Evolutionary conservation across 441 rosid species (phyloP).

Genomic region (Melastoma candidum): DNA sequence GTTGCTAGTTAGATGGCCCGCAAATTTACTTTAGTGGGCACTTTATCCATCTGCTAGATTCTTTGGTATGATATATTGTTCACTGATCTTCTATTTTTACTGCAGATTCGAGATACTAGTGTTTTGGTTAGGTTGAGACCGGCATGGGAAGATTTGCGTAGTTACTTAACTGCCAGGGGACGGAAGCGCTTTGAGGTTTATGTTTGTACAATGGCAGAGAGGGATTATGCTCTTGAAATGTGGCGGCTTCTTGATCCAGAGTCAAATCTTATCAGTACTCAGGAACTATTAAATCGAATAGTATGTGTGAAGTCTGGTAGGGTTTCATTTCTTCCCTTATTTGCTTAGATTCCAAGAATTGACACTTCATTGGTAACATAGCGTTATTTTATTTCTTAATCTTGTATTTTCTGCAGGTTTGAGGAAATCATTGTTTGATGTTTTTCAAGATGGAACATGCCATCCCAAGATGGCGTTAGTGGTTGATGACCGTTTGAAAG

Average conservation of each 20-base stretch:
- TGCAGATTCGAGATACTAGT: constrained; percentile 89
- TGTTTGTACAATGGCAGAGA: constrained; percentile 97
- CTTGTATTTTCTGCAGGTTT: constrained; percentile 32
- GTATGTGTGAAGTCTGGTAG: constrained; percentile 89
- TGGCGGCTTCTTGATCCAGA: constrained; percentile 98
- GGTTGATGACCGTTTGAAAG: constrained; percentile 90
- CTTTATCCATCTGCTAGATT: too few relatives aligned
- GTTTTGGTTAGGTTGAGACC: constrained; percentile 93
- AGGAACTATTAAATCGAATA: constrained; percentile 68
- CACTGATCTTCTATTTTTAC: constrained; percentile 11
- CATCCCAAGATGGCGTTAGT: constrained; percentile 97
- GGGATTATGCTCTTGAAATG: constrained; percentile 94
- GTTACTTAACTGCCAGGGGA: constrained; percentile 79
- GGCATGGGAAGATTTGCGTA: constrained; percentile 92
- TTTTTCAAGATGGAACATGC: constrained; percentile 78
- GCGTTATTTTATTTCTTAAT: background rate
- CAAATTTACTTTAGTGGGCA: too few relatives aligned
- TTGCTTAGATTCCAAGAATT: too few relatives aligned
- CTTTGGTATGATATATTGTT: too few relatives aligned
- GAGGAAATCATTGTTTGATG: constrained; percentile 74
- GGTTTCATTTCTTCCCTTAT: too few relatives aligned
- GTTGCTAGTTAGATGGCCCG: too few relatives aligned
- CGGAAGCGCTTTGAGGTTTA: constrained; percentile 92
- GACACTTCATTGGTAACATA: background rate
- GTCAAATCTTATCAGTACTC: constrained; percentile 60